Evolutionary conservation across 345 rosid genomes (phyloP).

Genomic region (Toxicodendron radicans): DNA sequence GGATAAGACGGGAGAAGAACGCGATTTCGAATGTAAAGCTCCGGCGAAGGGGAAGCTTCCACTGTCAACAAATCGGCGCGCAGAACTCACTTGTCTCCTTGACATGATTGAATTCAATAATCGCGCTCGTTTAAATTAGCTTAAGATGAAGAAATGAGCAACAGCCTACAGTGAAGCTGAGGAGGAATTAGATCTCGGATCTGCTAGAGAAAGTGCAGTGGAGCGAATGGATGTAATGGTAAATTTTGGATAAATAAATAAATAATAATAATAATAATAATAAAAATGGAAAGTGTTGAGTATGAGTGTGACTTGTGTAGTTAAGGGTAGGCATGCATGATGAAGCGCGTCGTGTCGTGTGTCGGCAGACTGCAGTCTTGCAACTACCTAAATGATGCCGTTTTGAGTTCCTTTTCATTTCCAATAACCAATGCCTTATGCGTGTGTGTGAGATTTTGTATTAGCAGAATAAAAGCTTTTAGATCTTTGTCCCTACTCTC

Average conservation of each 20-base stretch:
- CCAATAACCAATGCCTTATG: too few species aligned
- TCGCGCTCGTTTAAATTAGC: background rate
- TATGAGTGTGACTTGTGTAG: background rate
- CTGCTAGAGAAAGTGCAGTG: background rate
- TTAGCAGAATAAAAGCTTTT: too few species aligned
- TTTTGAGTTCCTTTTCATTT: background rate
- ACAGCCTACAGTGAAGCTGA: background rate
- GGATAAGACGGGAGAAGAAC: conserved; percentile 74
- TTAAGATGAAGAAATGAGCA: conserved; percentile 1
- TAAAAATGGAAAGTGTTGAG: background rate
- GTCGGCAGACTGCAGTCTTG: conserved; percentile 8
- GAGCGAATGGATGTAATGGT: background rate
- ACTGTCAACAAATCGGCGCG: conserved; percentile 69
- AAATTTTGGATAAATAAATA: too few species aligned
- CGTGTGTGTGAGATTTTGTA: background rate
- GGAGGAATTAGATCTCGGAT: conserved; percentile 10
- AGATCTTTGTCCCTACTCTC: too few species aligned
- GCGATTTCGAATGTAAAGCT: conserved; percentile 76
- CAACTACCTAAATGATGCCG: background rate
- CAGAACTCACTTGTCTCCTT: conserved; percentile 77
- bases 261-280: background rate
- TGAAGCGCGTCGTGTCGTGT: background rate
- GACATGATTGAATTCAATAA: conserved; percentile 47
- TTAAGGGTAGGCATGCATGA: background rate
- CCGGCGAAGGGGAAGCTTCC: conserved; percentile 76